Conservation (phyloP, 2,329 filamentous ascomycete species). For the Monosporascus sp. region DNA sequence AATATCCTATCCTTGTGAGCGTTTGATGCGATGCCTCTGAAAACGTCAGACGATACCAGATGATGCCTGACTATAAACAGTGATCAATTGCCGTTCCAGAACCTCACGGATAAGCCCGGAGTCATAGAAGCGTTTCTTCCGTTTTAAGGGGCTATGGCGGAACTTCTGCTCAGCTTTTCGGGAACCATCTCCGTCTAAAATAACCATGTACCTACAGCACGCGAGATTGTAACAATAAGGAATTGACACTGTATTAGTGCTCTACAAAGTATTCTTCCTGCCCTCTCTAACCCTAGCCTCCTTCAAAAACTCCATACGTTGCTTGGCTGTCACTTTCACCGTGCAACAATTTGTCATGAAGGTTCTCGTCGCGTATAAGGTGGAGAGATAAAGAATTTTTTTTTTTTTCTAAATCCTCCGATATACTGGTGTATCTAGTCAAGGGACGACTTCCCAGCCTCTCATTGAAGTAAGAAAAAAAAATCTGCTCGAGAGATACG, state of each 20-base stretch:
- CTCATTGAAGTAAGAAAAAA: background rate
- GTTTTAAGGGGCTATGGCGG: background rate
- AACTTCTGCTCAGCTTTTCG: background rate
- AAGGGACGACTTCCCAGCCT: background rate
- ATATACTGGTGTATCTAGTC: background rate
- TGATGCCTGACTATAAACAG: too few species aligned
- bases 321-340: background rate
- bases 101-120: background rate
- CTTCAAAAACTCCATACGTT: background rate
- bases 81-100: background rate
- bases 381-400: background rate
- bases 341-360: background rate
- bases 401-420: background rate
- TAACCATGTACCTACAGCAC: background rate
- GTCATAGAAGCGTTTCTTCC: background rate
- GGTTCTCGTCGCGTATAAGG: background rate
- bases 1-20: background rate
- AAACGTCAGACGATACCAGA: too few species aligned
- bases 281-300: background rate
- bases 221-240: background rate
- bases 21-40: too few species aligned
- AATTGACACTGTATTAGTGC: background rate
- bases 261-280: background rate
- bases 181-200: background rate
- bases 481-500: too few species aligned